phyloP scores from a whole-genome alignment of 345 rosid genomes.

The Syzygium oleosum region DNA sequence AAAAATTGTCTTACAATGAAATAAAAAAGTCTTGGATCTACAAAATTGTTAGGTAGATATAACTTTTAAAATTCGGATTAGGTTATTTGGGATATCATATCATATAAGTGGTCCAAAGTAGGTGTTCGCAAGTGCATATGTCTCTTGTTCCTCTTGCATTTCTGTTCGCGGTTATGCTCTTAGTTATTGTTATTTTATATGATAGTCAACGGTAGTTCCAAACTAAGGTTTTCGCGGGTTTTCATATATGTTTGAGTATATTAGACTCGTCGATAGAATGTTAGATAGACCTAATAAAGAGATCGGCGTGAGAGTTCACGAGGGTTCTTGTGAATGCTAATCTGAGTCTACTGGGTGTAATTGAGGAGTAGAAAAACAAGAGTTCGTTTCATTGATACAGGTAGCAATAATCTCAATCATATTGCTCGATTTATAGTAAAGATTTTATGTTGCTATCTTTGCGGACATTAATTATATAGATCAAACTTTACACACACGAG shows the following conservation, averaged over 20 bases:
- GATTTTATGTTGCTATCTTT: neutral
- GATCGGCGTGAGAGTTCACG: fast-evolving
- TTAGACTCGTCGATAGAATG: neutral
- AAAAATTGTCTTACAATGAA: neutral
- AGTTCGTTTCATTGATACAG: neutral
- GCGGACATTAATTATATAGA: fast-evolving
- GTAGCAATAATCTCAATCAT: fast-evolving
- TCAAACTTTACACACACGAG: fast-evolving
- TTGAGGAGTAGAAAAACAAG: neutral
- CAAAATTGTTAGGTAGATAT: neutral
- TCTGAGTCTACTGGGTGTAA: fast-evolving
- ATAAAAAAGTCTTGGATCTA: neutral
- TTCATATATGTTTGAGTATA: neutral
- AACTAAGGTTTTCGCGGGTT: neutral
- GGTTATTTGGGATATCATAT: neutral
- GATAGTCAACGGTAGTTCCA: neutral
- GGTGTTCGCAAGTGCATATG: neutral
- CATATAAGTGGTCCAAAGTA: neutral
- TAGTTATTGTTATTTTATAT: neutral
- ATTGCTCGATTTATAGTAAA: neutral
- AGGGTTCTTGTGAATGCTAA: neutral
- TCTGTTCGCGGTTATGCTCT: neutral
- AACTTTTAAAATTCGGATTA: neutral
- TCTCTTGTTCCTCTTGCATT: neutral
- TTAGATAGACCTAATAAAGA: neutral